Base-by-base conservation (phyloP, 2,329 filamentous ascomycete species). In the Cytospora paraplurivora region DNA sequence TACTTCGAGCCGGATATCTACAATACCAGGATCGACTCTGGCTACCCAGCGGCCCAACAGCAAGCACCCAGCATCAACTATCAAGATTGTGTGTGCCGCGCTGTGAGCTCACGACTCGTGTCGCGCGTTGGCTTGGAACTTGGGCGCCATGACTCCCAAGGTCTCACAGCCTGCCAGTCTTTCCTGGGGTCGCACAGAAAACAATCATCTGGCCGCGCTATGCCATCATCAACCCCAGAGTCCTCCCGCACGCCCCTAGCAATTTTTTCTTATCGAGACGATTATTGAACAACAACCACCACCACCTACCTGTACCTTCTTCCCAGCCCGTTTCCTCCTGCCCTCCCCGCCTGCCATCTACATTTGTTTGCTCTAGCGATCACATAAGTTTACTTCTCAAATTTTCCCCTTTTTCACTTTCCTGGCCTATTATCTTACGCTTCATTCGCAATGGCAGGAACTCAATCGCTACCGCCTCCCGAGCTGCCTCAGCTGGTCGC, bases 401-500 rank as follows among this genome's bases (percentile, higher is more conserved):
- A 7, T 4, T 41, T 41, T 17, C 17, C 7, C 49, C 37, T 38
- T 33, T 38, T 27, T 56, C 50, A 12, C 37, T 56, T 62, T 66
- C 69, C 67, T 69, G 67, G 67, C 50, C 54, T 74, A 61, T 64
- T 57, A 44, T 55, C 10, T n/a, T 34, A 35, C 38, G n/a, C 52
- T 19, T 58, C 60, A 41, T 61, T 52, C 44, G 62, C 72, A 70
- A 72, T 77, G 70, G 68, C 80, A 92, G 90, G 92, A 77, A 98
- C 95, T 58, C 95, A 98, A 77, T 98, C 95, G 62, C 90, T 97
- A 66, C 95, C 95, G 64, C 93, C 94, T 61, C 95, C 95, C 21
- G 86, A 90, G 68, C 86, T 99, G 21, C 95, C 95, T 8, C 91
- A 94, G 74, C 87, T 99, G 58, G 92, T 97, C 54, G 94, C 95